Evolutionary conservation across 768 basidiomycete species (phyloP).

Genomic region (Stropharia rugosoannulata): DNA sequence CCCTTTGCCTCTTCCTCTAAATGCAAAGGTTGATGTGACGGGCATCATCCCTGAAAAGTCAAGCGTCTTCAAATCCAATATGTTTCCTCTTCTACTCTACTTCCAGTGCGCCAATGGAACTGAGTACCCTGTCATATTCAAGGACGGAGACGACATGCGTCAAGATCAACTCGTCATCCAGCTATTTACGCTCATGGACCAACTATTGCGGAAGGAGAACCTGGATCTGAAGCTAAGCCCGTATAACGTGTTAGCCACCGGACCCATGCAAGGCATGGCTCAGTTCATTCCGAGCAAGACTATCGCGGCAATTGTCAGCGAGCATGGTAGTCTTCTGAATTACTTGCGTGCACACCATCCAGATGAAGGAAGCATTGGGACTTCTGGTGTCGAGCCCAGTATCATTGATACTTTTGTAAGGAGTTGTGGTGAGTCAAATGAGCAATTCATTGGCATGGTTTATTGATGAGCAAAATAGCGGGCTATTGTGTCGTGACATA

Average conservation of each 20-base stretch:
- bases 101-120: constrained; percentile 84
- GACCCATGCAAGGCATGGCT: constrained; percentile 89
- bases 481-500: constrained; percentile 99
- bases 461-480: constrained; percentile 47
- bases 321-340: constrained; percentile 84
- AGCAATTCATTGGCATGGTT: not conserved
- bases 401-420: constrained; percentile 96
- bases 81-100: constrained; percentile 87
- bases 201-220: constrained; percentile 90
- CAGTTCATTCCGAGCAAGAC: constrained; percentile 97
- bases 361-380: constrained; percentile 93
- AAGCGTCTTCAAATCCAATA: constrained; percentile 95
- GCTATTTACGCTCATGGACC: constrained; percentile 98
- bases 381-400: constrained; percentile 90
- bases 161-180: constrained; percentile 99
- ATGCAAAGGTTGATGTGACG: constrained; percentile 80
- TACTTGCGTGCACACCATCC: constrained; percentile 86
- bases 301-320: constrained; percentile 91
- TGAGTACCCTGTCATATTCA: constrained; percentile 96
- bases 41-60: constrained; percentile 92
- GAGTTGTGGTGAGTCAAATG: constrained; percentile 76
- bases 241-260: constrained; percentile 92
- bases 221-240: constrained; percentile 89
- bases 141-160: constrained; percentile 97
- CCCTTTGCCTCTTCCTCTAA: constrained; percentile 85